Conservation (phyloP, 805 yeast species). For the Cyberlindnera suaveolens region DNA sequence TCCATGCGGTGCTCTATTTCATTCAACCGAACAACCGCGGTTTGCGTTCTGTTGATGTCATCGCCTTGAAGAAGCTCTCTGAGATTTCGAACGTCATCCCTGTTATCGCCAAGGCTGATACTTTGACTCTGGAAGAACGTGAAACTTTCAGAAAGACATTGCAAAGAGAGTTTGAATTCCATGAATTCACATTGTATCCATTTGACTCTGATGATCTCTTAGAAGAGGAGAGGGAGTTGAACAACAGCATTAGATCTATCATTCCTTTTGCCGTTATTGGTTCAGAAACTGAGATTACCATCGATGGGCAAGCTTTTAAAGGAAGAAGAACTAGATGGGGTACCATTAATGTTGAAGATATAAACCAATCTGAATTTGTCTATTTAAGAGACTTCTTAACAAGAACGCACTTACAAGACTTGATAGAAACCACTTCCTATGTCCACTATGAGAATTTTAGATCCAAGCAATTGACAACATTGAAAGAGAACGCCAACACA, state of each 20-base stretch:
- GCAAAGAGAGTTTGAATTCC: conserved; percentile 69
- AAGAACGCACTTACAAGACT: conserved; percentile 91
- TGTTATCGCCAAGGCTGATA: conserved; percentile 88
- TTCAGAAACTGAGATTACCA: conserved; percentile 68
- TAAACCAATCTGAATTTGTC: conserved; percentile 91
- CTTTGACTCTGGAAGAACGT: conserved; percentile 83
- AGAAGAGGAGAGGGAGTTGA: conserved; percentile 67
- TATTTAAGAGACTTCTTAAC: conserved; percentile 91
- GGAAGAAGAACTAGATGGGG: conserved; percentile 97
- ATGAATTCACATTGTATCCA: conserved; percentile 79
- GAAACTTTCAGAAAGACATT: conserved; percentile 66
- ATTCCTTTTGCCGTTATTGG: conserved; percentile 96
- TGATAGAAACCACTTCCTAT: conserved; percentile 85
- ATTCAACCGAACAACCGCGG: conserved; percentile 85
- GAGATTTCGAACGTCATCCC: conserved; percentile 95
- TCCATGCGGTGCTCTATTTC: conserved; percentile 88
- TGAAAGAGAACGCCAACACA: conserved; percentile 76
- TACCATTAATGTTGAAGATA: conserved; percentile 86
- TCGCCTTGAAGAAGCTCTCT: conserved; percentile 73
- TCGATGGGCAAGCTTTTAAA: conserved; percentile 74
- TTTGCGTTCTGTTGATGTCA: conserved; percentile 76
- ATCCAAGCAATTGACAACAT: conserved; percentile 85
- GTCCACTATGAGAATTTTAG: conserved; percentile 91
- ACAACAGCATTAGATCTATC: conserved; percentile 65
- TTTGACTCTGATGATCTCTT: conserved; percentile 64